phyloP scores from a whole-genome alignment of 768 basidiomycete species.

The Tulasnella sp. region DNA sequence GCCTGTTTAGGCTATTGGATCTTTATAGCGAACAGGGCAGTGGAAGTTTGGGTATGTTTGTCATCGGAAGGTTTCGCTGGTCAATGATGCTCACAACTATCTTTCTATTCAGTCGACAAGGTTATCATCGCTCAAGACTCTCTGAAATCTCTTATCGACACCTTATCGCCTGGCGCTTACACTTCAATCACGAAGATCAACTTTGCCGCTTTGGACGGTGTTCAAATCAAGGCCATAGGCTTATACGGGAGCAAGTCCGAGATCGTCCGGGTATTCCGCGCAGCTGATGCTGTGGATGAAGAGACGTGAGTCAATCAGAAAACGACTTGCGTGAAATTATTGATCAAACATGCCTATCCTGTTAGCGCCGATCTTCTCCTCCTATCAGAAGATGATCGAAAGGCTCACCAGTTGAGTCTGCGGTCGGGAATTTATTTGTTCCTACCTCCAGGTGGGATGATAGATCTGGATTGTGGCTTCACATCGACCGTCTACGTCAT shows the following conservation, averaged over 20 bases:
- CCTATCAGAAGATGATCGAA: not conserved
- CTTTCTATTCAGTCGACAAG: slow-evolving; percentile 33
- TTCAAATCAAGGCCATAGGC: slow-evolving; percentile 40
- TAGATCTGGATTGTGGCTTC: not conserved
- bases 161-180: slow-evolving; percentile 42
- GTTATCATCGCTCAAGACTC: slow-evolving; percentile 48
- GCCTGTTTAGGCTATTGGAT: slow-evolving; percentile 46
- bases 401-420: not conserved
- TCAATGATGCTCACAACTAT: not conserved
- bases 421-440: slow-evolving; percentile 13
- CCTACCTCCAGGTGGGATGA: not conserved
- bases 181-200: slow-evolving; percentile 44
- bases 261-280: slow-evolving; percentile 37
- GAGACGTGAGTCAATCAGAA: slow-evolving; percentile 30
- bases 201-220: slow-evolving; percentile 41
- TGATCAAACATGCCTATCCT: not conserved
- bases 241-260: slow-evolving; percentile 47
- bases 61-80: not conserved
- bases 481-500: slow-evolving; percentile 33
- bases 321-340: not conserved
- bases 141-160: slow-evolving; percentile 39
- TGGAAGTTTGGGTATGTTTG: slow-evolving; percentile 39
- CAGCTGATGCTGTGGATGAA: slow-evolving; percentile 31
- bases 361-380: not conserved
- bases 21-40: slow-evolving; percentile 42